Percentiles rank a stretch among this genome's conserved stretches.
Conservation (phyloP, 805 yeast genomes). For the Metschnikowia shivogae region DNA sequence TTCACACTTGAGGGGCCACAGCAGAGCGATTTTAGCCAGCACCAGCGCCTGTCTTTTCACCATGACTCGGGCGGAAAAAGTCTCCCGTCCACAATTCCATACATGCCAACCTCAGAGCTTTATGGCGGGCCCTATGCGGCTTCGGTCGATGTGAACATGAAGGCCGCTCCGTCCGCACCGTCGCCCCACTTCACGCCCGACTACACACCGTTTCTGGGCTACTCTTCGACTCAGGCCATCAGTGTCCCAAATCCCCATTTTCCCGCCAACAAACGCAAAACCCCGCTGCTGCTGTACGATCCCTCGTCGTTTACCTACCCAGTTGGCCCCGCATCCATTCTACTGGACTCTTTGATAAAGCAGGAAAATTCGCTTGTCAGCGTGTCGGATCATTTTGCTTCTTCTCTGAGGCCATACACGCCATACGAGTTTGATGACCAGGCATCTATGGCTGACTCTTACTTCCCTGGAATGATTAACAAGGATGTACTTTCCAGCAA, state of each 20-base stretch:
- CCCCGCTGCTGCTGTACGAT: conserved; percentile 19
- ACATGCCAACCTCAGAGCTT: conserved; percentile 2
- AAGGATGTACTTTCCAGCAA: neutral
- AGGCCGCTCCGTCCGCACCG: neutral
- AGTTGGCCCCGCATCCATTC: conserved; percentile 8
- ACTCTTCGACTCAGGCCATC: conserved; percentile 6
- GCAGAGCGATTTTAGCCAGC: neutral
- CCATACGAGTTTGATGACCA: conserved; percentile 15
- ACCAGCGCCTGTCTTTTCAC: neutral
- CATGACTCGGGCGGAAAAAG: neutral
- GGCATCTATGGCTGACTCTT: conserved; percentile 10
- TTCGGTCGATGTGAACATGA: neutral
- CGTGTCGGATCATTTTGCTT: conserved; percentile 26
- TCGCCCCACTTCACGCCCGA: neutral
- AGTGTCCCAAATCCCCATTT: conserved; percentile 8
- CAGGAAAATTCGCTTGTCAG: conserved; percentile 29
- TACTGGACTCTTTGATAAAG: conserved; percentile 14
- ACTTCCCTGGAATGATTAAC: conserved; percentile 1
- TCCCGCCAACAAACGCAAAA: conserved; percentile 10
- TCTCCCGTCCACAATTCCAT: conserved; percentile 3
- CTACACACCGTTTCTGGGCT: conserved; percentile 4
- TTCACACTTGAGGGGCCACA: conserved; percentile 45
- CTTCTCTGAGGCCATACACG: conserved; percentile 17
- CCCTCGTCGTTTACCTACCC: conserved; percentile 13
- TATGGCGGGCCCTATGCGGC: neutral